Base-by-base conservation (phyloP, 768 basidiomycete species). In the Bullera alba region DNA sequence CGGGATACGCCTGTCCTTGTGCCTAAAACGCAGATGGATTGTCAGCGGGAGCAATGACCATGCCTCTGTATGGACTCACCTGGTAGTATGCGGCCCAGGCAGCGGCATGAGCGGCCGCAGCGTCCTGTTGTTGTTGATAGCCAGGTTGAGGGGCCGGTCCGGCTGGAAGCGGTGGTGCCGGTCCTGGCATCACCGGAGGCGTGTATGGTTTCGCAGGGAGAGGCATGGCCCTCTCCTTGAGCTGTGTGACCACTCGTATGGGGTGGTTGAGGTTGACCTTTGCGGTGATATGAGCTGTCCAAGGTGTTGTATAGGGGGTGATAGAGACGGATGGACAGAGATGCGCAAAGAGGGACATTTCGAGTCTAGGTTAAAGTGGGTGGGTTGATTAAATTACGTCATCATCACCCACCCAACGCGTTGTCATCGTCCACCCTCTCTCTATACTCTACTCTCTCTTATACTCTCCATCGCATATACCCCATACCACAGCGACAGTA, bases 11-110 rank as follows among this genome's bases (percentile, higher is more conserved):
- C 21, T 45, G 28, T 4, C 61, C 63, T 51, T 63, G 63, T 23
- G 63, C 52, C 65, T 67, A 26, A 4, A 29, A 19, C n/a, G 1
- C 6, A 28, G 3, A 30, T 50, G 39, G 42, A 45, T 39, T 26
- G 8, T 10, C 34, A 15, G 38, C 12, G 12, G 12, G 10, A 8
- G 12, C 12, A 41, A 8, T 41, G 10, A 39, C 21, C 8, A 8
- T 8, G 32, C 32, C 21, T 39, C 14, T 14, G 8, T 22, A 17
- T 36, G 16, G 34, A 48, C 63, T 54, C 12, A 65, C 67, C 57
- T 63, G 61, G 36, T 69, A 69, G 42, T 69, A 69, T 4, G 67
- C 67, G 28, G 63, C 61, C 67, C 67, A 69, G 26, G 67, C 67
- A 8, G 67, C 67, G 4, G 63, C 63, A 45, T 65, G 63, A 15